These are phyloP conservation scores for Scedosporium aurantiacum DNA, from an alignment of 2,329 filamentous ascomycete genomes.

Conservation along the genomic window DNA sequence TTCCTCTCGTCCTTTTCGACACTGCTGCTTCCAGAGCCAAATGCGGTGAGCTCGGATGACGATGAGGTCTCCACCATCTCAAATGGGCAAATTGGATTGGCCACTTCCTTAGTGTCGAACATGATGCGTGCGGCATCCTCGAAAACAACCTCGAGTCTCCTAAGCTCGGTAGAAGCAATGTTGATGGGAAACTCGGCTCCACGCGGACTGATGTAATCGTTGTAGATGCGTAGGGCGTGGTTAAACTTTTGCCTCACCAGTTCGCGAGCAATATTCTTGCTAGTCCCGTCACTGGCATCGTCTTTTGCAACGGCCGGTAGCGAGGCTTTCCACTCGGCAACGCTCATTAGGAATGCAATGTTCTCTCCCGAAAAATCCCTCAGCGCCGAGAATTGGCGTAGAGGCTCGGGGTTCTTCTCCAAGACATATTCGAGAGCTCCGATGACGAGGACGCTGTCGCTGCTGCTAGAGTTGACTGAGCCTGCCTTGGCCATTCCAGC, in stretches of 20 bases:
- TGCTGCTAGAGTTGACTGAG: conserved; percentile 20
- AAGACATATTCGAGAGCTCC: conserved; percentile 51
- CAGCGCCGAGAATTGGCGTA: conserved; percentile 53
- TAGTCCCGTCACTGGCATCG: conserved; percentile 12
- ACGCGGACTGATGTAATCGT: conserved; percentile 45
- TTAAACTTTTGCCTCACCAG: conserved; percentile 42
- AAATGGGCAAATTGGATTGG: conserved; percentile 34
- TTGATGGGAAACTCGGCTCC: conserved; percentile 59
- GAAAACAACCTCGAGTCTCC: conserved; percentile 44
- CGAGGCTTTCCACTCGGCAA: conserved; percentile 43
- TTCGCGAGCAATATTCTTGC: conserved; percentile 16
- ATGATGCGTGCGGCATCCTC: conserved; percentile 38
- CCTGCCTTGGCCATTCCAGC: conserved; percentile 23
- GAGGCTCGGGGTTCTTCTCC: conserved; percentile 43
- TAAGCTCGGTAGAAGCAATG: conserved; percentile 45
- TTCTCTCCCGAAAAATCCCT: conserved; percentile 63
- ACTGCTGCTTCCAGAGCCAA: neutral
- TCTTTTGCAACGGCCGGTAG: conserved; percentile 16
- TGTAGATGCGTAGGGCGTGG: conserved; percentile 49
- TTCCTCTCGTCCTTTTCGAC: neutral
- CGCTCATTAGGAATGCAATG: conserved; percentile 51
- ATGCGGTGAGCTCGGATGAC: neutral
- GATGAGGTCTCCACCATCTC: conserved; percentile 13
- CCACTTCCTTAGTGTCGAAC: conserved; percentile 25
- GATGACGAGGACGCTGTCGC: conserved; percentile 45